These are phyloP conservation scores for Ascocoryne sarcoides DNA, from an alignment of 2,329 filamentous ascomycete genomes.

Conservation along the genomic window DNA sequence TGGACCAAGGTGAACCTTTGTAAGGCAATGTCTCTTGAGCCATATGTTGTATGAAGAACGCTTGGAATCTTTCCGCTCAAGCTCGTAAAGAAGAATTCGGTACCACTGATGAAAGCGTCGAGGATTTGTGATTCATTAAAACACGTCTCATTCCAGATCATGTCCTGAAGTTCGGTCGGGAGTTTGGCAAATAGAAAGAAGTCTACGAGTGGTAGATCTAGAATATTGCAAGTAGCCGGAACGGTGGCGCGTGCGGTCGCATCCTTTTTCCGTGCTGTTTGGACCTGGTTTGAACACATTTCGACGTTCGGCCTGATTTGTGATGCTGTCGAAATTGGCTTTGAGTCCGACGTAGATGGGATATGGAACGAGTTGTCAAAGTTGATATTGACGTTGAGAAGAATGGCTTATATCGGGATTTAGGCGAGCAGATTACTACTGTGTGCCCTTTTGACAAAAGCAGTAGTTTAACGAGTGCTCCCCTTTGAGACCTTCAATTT, in stretches of 20 bases:
- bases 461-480: too few species aligned
- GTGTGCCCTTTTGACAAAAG: too few species aligned
- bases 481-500: too few species aligned
- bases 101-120: not conserved
- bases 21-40: slow-evolving; percentile 4
- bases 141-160: slow-evolving; percentile 4
- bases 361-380: not conserved
- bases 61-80: not conserved
- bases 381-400: not conserved
- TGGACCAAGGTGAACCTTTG: not conserved
- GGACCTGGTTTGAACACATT: too few species aligned
- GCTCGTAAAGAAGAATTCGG: not conserved
- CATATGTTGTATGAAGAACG: slow-evolving; percentile 5
- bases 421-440: too few species aligned
- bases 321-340: not conserved
- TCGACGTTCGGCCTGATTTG: too few species aligned
- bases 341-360: not conserved
- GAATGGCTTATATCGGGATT: not conserved
- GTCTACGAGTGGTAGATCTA: slow-evolving; percentile 1
- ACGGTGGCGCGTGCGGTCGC: not conserved
- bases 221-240: not conserved
- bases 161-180: slow-evolving; percentile 3
- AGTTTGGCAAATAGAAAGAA: slow-evolving; percentile 5
- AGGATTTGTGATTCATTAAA: not conserved
- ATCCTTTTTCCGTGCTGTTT: too few species aligned